phyloP scores from a whole-genome alignment of 108 stramenopile genomes.

The Pseudonitzschia multistriata region DNA sequence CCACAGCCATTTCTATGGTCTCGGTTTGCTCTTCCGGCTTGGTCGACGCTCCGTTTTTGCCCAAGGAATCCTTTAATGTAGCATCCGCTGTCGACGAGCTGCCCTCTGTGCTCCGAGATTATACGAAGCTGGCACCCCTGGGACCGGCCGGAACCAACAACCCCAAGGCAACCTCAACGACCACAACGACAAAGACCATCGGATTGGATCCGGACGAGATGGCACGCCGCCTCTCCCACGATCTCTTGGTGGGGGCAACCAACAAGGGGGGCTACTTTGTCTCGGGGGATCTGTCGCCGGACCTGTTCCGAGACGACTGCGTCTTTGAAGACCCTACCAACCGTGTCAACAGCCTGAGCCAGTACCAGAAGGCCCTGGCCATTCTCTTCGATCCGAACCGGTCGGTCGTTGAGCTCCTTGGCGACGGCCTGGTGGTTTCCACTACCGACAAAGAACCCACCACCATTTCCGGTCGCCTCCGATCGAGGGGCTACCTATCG shows the following conservation, averaged over 20 bases:
- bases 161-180: not conserved
- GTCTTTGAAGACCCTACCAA: conserved; percentile 60
- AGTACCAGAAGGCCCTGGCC: conserved; percentile 50
- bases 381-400: conserved; percentile 52
- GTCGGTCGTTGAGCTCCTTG: conserved; percentile 38
- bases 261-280: conserved; percentile 52
- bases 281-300: conserved; percentile 44
- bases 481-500: conserved; percentile 46
- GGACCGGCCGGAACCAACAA: no score
- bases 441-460: not conserved
- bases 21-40: not conserved
- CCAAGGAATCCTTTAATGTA: no score
- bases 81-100: conserved; percentile 20
- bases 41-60: not conserved
- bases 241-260: conserved; percentile 41
- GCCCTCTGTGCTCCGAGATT: conserved; percentile 36
- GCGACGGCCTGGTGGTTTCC: conserved; percentile 16
- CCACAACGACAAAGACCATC: conserved; percentile 7
- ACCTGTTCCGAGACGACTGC: conserved; percentile 58
- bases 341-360: conserved; percentile 39
- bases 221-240: conserved; percentile 36
- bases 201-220: conserved; percentile 37
- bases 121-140: conserved; percentile 51
- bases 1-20: not conserved
- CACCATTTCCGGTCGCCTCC: conserved; percentile 40